Conservation (phyloP, 306 rosid genomes). For the Lablab purpureus region DNA sequence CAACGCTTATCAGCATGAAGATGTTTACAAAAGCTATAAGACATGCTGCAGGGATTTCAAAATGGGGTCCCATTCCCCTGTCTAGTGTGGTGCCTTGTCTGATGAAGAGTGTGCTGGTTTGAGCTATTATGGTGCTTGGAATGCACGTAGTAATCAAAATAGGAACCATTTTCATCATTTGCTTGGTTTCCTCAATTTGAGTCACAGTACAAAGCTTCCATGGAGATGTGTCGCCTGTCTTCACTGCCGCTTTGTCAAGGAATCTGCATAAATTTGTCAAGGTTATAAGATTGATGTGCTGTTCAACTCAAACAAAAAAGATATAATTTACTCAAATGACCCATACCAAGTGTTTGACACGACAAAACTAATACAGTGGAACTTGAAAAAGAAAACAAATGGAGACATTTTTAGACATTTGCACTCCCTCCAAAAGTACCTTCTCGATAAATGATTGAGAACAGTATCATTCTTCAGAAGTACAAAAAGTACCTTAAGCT, state of each 20-base stretch:
- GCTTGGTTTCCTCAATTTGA: conserved; percentile 90
- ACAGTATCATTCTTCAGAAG: too few relatives aligned
- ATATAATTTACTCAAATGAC: neutral
- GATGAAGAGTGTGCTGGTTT: conserved; percentile 64
- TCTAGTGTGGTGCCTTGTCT: conserved; percentile 73
- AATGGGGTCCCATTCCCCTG: conserved; percentile 64
- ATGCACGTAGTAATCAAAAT: conserved; percentile 65
- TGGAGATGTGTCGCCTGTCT: conserved; percentile 50
- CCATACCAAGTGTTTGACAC: neutral
- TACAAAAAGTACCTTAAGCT: too few relatives aligned
- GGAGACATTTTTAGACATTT: too few relatives aligned
- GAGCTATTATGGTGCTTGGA: conserved; percentile 68
- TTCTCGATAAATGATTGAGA: too few relatives aligned
- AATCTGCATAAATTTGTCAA: conserved; percentile 56
- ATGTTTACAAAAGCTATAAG: conserved; percentile 64
- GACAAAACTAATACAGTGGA: neutral
- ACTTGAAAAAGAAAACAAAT: neutral
- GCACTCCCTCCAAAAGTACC: too few relatives aligned
- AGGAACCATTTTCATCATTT: conserved; percentile 81
- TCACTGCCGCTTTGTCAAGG: conserved; percentile 75
- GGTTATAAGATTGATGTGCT: neutral
- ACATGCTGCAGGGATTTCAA: conserved; percentile 73
- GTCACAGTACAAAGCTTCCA: conserved; percentile 76
- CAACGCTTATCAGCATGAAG: conserved; percentile 69
- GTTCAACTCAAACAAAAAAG: neutral